Percentiles rank a stretch among this genome's conserved stretches.
Conservation (phyloP, 1,284 basidiomycete genomes). For the Pholiota adiposa region DNA sequence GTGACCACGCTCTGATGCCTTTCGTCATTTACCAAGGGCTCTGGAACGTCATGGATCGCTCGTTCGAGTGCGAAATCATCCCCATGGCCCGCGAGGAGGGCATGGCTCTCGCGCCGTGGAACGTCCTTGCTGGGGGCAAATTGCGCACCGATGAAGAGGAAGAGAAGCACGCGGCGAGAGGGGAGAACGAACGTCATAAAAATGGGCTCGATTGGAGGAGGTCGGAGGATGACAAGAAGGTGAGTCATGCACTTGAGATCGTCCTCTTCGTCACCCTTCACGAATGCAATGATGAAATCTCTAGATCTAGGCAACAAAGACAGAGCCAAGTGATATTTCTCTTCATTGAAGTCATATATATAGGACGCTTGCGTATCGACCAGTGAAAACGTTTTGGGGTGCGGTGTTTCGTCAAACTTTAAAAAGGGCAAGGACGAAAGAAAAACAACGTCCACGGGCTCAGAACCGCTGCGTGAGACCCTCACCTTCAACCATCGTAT, state of each 20-base stretch:
- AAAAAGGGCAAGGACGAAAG: too few species aligned
- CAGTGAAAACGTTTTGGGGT: too few species aligned
- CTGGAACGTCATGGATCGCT: slow-evolving; percentile 53
- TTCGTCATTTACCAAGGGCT: slow-evolving; percentile 56
- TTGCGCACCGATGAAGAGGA: slow-evolving; percentile 54
- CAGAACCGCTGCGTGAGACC: too few species aligned
- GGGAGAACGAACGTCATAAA: slow-evolving; percentile 44
- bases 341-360: too few species aligned
- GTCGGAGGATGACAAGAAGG: slow-evolving; percentile 41
- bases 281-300: too few species aligned
- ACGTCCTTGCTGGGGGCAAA: slow-evolving; percentile 51
- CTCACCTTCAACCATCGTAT: too few species aligned
- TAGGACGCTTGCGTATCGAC: too few species aligned
- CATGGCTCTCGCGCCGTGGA: slow-evolving; percentile 54
- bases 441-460: too few species aligned
- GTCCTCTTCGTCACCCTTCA: too few species aligned
- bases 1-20: slow-evolving; percentile 48
- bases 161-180: slow-evolving; percentile 39
- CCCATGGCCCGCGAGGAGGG: slow-evolving; percentile 56
- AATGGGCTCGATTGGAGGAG: slow-evolving; percentile 41
- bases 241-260: slow-evolving; percentile 46
- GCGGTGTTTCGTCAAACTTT: too few species aligned
- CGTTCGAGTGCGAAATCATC: slow-evolving; percentile 58
- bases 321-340: too few species aligned
- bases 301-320: too few species aligned